Evolutionary conservation across 345 rosid genomes (phyloP).

Genomic region (Melaleuca quinquenervia): DNA sequence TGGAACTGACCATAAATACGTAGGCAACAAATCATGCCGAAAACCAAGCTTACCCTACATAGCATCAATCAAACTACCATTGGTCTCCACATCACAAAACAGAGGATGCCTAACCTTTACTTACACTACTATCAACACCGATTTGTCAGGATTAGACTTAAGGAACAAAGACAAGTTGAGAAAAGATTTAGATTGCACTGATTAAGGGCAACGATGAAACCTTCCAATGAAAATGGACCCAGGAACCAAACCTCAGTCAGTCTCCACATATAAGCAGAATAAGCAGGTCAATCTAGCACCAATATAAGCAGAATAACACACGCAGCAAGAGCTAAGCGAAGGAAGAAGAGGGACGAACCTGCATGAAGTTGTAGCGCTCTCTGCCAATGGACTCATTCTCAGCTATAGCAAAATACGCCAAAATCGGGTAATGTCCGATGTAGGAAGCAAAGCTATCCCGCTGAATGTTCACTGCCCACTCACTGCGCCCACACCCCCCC

Average conservation of each 20-base stretch:
- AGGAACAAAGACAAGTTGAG: background rate
- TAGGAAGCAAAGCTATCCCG: slow-evolving; percentile 91
- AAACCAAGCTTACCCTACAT: background rate
- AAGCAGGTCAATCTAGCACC: background rate
- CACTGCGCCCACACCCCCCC: slow-evolving; percentile 22
- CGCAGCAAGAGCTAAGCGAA: background rate
- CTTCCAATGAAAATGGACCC: background rate
- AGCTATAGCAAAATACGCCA: slow-evolving; percentile 81
- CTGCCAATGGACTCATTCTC: slow-evolving; percentile 91
- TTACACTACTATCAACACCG: background rate
- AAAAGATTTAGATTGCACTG: background rate
- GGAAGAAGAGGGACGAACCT: slow-evolving; percentile 16
- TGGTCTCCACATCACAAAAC: background rate
- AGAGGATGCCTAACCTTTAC: background rate
- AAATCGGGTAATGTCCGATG: slow-evolving; percentile 72
- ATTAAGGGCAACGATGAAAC: background rate
- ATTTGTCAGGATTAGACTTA: background rate
- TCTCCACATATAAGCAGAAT: background rate
- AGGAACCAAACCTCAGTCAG: background rate
- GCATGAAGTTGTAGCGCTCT: slow-evolving; percentile 92
- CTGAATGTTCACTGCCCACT: slow-evolving; percentile 93
- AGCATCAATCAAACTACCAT: background rate
- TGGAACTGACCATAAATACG: background rate
- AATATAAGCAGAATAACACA: background rate
- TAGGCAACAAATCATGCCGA: background rate